A percentile compares a stretch with the other conserved stretches of the same genome.
These are phyloP conservation scores for Populus simonii DNA, from an alignment of 345 rosid genomes.

Conservation along the genomic window DNA sequence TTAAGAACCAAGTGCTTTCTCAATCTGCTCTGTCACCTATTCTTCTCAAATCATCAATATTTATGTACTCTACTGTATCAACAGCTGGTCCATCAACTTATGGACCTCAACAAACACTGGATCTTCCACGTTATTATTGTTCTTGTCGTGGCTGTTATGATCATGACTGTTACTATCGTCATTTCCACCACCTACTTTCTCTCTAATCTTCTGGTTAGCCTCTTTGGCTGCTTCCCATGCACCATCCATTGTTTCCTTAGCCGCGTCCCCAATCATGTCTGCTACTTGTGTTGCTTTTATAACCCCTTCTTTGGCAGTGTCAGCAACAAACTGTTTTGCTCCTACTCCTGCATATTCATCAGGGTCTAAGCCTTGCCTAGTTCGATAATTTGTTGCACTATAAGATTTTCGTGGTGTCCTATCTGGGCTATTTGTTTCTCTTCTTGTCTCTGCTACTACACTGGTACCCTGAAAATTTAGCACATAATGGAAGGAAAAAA, in stretches of 20 bases:
- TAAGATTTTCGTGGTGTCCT: not conserved
- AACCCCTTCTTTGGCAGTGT: slow-evolving; percentile 43
- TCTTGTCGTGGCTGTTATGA: slow-evolving; percentile 7
- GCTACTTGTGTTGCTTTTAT: slow-evolving; percentile 41
- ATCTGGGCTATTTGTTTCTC: not conserved
- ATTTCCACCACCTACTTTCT: slow-evolving; percentile 8
- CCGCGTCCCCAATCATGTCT: slow-evolving; percentile 33
- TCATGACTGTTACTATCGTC: not conserved
- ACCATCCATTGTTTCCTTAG: slow-evolving; percentile 40
- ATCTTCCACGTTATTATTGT: slow-evolving; percentile 32
- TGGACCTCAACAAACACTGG: slow-evolving; percentile 32
- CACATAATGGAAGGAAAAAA: not conserved
- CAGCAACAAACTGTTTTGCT: slow-evolving; percentile 22
- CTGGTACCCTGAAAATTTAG: slow-evolving; percentile 21
- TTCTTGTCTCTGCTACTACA: slow-evolving; percentile 21
- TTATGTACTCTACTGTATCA: slow-evolving; percentile 49
- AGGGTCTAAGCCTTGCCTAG: slow-evolving; percentile 3
- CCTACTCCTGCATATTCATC: slow-evolving; percentile 23
- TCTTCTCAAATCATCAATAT: slow-evolving; percentile 37
- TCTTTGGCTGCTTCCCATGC: slow-evolving; percentile 45
- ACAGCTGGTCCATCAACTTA: slow-evolving; percentile 35
- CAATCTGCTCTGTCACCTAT: not conserved
- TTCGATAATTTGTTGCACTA: not conserved
- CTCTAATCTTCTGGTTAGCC: slow-evolving; percentile 33
- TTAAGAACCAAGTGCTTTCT: not conserved